Percentiles rank a stretch among this genome's conserved stretches.
Evolutionary conservation across 768 basidiomycete genomes (phyloP).

Genomic region (Boletales sp.): DNA sequence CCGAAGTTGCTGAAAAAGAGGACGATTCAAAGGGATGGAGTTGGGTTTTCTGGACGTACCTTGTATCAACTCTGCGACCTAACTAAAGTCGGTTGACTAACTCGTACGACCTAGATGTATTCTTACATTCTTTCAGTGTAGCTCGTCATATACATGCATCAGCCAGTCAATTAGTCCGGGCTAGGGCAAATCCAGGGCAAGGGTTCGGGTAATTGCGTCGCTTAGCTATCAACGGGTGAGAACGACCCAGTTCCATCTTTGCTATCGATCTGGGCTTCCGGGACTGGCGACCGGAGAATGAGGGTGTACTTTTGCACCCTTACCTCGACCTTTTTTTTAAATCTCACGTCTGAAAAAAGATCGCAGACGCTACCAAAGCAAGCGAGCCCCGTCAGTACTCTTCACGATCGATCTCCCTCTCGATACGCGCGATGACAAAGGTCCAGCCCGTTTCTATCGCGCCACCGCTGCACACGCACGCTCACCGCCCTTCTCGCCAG

Average conservation of each 20-base stretch:
- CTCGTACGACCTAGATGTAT: background rate
- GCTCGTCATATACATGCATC: too few relatives aligned
- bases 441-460: too few relatives aligned
- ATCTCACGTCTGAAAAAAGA: too few relatives aligned
- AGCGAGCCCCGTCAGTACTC: too few relatives aligned
- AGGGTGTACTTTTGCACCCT: too few relatives aligned
- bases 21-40: slow-evolving; percentile 6
- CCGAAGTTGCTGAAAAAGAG: background rate
- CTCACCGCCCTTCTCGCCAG: slow-evolving; percentile 7
- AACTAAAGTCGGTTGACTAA: background rate
- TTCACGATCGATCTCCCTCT: too few relatives aligned
- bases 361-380: too few relatives aligned
- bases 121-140: background rate
- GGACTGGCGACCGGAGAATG: too few relatives aligned
- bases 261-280: background rate
- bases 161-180: too few relatives aligned
- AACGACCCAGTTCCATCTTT: too few relatives aligned
- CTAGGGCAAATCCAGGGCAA: background rate
- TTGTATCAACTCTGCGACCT: slow-evolving; percentile 9
- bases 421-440: too few relatives aligned
- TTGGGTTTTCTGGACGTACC: slow-evolving; percentile 12
- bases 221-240: background rate
- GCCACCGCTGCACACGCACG: background rate
- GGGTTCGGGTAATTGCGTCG: background rate
- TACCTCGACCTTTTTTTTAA: too few relatives aligned